A percentile compares a stretch with the other conserved stretches of the same genome.
These are phyloP conservation scores for Fusarium continuum DNA, from an alignment of 2,329 filamentous ascomycete genomes.

Conservation along the genomic window DNA sequence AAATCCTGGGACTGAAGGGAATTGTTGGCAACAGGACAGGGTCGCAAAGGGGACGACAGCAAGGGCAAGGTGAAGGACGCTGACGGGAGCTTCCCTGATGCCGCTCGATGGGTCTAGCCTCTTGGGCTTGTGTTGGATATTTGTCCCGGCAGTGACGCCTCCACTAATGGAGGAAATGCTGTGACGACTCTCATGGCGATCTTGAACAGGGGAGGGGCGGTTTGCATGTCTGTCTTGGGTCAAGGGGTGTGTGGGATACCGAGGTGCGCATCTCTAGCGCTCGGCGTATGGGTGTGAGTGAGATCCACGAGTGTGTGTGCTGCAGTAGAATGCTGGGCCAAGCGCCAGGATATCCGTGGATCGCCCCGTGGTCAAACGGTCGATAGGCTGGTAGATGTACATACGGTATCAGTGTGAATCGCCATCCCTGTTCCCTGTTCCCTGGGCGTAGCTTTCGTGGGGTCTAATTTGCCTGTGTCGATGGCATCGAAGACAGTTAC, in stretches of 20 bases:
- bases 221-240: constrained; percentile 19
- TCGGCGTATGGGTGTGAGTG: constrained; percentile 29
- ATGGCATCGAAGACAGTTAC: constrained; percentile 34
- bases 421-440: constrained; percentile 40
- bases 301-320: constrained; percentile 40
- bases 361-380: constrained; percentile 45
- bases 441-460: constrained; percentile 26
- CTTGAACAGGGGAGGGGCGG: constrained; percentile 34
- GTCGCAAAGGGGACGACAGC: constrained; percentile 27
- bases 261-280: constrained; percentile 11
- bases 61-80: constrained; percentile 34
- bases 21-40: constrained; percentile 33
- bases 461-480: constrained; percentile 31
- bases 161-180: constrained; percentile 33
- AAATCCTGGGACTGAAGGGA: constrained; percentile 41
- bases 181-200: constrained; percentile 39
- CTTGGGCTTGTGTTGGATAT: constrained; percentile 29
- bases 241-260: constrained; percentile 18
- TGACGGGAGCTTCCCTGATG: constrained; percentile 39
- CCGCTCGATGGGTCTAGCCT: constrained; percentile 36
- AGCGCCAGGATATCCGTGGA: constrained; percentile 42
- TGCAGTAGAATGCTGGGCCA: constrained; percentile 38
- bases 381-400: constrained; percentile 29
- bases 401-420: constrained; percentile 25
- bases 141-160: constrained; percentile 40